A percentile compares a stretch with the other conserved stretches of the same genome.
Evolutionary conservation across 192 early-diverging fungal species (phyloP).

Genomic region (Backusella psychrophila): DNA sequence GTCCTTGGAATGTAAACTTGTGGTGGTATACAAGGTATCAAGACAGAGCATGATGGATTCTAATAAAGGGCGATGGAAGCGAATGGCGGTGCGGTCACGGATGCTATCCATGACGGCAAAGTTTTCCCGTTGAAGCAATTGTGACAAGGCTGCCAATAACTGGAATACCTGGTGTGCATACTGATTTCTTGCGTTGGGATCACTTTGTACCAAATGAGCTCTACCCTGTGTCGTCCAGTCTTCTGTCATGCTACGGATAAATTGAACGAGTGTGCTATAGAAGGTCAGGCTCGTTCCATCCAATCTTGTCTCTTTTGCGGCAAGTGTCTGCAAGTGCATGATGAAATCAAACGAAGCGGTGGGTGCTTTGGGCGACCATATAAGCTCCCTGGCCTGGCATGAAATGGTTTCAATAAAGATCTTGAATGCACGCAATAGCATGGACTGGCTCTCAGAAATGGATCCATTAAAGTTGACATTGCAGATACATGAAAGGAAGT

Average conservation of each 20-base stretch:
- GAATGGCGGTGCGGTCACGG: not conserved
- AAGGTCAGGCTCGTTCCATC: not conserved
- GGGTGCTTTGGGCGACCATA: slow-evolving; percentile 18
- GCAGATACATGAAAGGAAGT: slow-evolving; percentile 13
- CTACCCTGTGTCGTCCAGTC: slow-evolving; percentile 19
- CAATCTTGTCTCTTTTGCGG: not conserved
- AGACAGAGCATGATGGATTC: slow-evolving; percentile 37
- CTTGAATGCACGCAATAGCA: slow-evolving; percentile 33
- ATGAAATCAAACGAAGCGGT: not conserved
- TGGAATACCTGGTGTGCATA: slow-evolving; percentile 15
- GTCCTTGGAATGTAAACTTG: not conserved
- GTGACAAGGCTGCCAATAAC: slow-evolving; percentile 7
- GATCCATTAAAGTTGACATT: slow-evolving; percentile 27
- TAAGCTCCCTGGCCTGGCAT: slow-evolving; percentile 5
- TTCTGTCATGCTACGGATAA: slow-evolving; percentile 23
- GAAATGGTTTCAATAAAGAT: slow-evolving; percentile 31
- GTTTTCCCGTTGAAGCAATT: slow-evolving; percentile 17
- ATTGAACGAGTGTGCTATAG: slow-evolving; percentile 9
- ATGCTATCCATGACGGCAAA: slow-evolving; percentile 21
- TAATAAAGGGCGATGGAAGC: slow-evolving; percentile 34
- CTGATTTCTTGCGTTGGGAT: slow-evolving; percentile 1
- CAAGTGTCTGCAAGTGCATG: not conserved
- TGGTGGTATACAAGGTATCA: slow-evolving; percentile 18
- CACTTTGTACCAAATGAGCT: not conserved
- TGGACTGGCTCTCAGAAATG: slow-evolving; percentile 21